A percentile compares a stretch with the other conserved stretches of the same genome.
Evolutionary conservation across 768 basidiomycete species (phyloP).

Genomic region (Russula foetens): DNA sequence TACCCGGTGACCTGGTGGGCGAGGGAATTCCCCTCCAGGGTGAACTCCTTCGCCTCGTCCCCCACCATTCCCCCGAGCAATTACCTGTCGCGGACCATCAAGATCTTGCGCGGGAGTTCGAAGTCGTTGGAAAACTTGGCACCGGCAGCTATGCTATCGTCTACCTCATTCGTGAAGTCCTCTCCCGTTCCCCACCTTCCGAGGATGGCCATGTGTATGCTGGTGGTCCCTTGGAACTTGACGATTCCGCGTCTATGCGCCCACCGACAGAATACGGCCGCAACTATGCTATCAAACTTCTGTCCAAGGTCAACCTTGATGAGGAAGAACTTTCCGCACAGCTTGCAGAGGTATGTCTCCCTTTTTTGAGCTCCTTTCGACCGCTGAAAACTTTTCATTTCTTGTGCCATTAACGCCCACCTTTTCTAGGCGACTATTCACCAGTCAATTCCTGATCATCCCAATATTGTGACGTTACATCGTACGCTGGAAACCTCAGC

Average conservation of each 20-base stretch:
- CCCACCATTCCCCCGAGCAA: constrained; percentile 32
- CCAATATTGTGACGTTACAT: constrained; percentile 92
- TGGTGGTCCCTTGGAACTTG: constrained; percentile 31
- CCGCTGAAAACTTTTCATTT: background rate
- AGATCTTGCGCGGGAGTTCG: constrained; percentile 58
- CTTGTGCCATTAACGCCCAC: background rate
- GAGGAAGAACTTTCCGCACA: constrained; percentile 83
- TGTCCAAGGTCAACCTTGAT: constrained; percentile 90
- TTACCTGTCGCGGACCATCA: constrained; percentile 30
- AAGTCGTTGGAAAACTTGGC: constrained; percentile 81
- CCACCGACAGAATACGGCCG: constrained; percentile 50
- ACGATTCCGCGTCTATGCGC: constrained; percentile 26
- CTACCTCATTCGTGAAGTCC: constrained; percentile 78
- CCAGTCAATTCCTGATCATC: constrained; percentile 81
- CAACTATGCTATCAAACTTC: constrained; percentile 91
- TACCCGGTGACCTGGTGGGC: constrained; percentile 20
- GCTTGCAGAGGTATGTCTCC: constrained; percentile 67
- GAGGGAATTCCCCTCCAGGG: constrained; percentile 32
- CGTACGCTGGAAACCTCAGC: constrained; percentile 88
- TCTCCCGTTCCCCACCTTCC: constrained; percentile 32
- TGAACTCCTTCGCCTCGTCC: constrained; percentile 54
- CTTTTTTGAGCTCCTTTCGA: constrained; percentile 1
- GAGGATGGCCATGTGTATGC: constrained; percentile 42
- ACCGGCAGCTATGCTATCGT: constrained; percentile 91
- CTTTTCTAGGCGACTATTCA: constrained; percentile 82